Evolutionary conservation across 2,329 filamentous ascomycete species (phyloP).

Genomic region (Penicillium capsulatum): DNA sequence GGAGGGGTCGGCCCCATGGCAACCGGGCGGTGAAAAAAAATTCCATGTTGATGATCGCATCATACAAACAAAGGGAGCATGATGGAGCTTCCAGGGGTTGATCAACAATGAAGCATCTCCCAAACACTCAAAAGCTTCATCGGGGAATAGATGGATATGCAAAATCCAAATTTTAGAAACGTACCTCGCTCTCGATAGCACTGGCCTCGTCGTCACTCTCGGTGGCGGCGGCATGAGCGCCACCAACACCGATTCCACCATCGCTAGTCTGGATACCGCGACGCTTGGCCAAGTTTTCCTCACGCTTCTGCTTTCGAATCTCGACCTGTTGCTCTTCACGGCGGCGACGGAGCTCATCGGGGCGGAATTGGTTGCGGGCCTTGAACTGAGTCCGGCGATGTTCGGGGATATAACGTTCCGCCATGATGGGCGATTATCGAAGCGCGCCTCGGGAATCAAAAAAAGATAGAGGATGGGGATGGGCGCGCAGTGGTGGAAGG

Average conservation of each 20-base stretch:
- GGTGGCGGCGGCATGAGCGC: conserved; percentile 74
- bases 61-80: conserved; percentile 27
- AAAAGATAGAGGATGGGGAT: conserved; percentile 10
- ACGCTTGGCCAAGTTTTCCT: conserved; percentile 98
- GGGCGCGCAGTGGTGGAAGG: conserved; percentile 19
- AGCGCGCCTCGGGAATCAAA: conserved; percentile 24
- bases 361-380: conserved; percentile 98
- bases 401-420: conserved; percentile 98
- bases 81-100: background rate
- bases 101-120: background rate
- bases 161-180: conserved; percentile 31
- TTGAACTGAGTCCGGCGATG: conserved; percentile 99
- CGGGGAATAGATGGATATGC: too few species aligned
- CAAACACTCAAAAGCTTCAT: background rate
- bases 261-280: conserved; percentile 84
- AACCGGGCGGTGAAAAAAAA: conserved; percentile 39
- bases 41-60: conserved; percentile 26
- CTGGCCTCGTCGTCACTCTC: conserved; percentile 97
- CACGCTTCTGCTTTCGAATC: conserved; percentile 96
- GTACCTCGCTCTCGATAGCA: conserved; percentile 93
- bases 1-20: conserved; percentile 27
- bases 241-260: conserved; percentile 52
- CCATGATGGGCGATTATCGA: conserved; percentile 60
- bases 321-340: conserved; percentile 99
- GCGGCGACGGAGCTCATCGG: conserved; percentile 94